Percentiles rank a stretch among this genome's conserved stretches.
These are phyloP conservation scores for Diatrype stigma DNA, from an alignment of 2,329 filamentous ascomycete species.

Conservation along the genomic window DNA sequence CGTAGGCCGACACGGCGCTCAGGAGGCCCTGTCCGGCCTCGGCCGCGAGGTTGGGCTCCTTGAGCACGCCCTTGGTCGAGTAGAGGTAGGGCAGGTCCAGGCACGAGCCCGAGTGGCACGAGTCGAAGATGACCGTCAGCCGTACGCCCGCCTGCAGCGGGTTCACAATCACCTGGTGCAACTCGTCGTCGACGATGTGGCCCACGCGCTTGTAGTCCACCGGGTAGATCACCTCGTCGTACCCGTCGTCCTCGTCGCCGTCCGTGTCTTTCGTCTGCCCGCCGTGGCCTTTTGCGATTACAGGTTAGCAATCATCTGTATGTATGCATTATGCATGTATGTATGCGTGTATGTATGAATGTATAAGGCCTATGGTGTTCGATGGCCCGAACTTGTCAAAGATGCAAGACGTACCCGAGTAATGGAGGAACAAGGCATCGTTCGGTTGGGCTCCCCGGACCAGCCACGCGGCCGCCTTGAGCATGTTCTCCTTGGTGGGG, in stretches of 20 bases:
- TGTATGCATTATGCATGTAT: neutral
- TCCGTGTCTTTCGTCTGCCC: constrained; percentile 78
- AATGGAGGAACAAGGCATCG: constrained; percentile 68
- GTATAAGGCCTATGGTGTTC: too few species aligned
- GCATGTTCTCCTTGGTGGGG: constrained; percentile 72
- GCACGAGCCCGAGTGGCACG: constrained; percentile 63
- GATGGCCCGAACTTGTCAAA: too few species aligned
- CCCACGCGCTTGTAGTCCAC: constrained; percentile 77
- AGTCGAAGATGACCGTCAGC: constrained; percentile 61
- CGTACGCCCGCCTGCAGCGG: constrained; percentile 54
- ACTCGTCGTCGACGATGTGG: constrained; percentile 79
- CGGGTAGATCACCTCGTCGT: constrained; percentile 80
- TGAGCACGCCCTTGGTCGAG: constrained; percentile 64
- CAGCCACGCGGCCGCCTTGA: constrained; percentile 72
- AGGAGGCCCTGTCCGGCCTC: constrained; percentile 63
- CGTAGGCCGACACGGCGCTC: constrained; percentile 55
- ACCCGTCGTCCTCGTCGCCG: constrained; percentile 76
- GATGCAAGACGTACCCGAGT: too few species aligned
- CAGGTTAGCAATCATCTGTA: constrained; percentile 28
- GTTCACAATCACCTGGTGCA: constrained; percentile 69
- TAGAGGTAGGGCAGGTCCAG: constrained; percentile 66
- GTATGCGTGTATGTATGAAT: too few species aligned
- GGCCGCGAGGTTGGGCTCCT: constrained; percentile 64
- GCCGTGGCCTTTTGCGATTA: constrained; percentile 51
- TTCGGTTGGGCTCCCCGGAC: constrained; percentile 68